Evolutionary conservation across 108 stramenopile species (phyloP).

Genomic region (Seminavis robusta): DNA sequence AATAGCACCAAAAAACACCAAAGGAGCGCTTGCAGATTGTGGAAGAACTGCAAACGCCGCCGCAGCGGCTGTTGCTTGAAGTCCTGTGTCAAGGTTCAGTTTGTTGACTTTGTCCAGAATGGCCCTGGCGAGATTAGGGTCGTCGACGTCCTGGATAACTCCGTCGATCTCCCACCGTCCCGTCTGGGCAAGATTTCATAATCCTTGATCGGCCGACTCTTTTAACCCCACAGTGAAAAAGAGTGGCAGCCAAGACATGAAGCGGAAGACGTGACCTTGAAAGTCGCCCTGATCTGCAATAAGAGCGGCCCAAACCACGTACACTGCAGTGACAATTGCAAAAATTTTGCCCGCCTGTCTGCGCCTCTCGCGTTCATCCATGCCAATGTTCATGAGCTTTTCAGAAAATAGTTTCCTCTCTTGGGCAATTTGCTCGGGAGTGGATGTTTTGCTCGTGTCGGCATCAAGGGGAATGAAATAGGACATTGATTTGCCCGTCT

Average conservation of each 20-base stretch:
- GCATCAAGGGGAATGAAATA: slow-evolving; percentile 10
- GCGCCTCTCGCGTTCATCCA: slow-evolving; percentile 37
- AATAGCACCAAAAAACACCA: neutral
- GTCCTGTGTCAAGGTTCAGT: slow-evolving; percentile 31
- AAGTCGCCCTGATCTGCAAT: slow-evolving; percentile 24
- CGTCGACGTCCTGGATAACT: slow-evolving; percentile 21
- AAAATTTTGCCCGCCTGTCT: slow-evolving; percentile 3
- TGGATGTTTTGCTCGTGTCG: neutral
- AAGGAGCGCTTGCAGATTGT: slow-evolving; percentile 1
- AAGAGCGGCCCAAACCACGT: slow-evolving; percentile 24
- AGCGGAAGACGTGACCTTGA: slow-evolving; percentile 23
- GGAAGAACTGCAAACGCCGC: slow-evolving; percentile 24
- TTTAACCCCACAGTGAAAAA: slow-evolving; percentile 23
- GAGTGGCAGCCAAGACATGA: slow-evolving; percentile 22
- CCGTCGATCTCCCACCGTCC: slow-evolving; percentile 39
- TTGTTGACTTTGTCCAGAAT: slow-evolving; percentile 38
- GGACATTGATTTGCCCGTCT: slow-evolving; percentile 19
- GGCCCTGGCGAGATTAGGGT: slow-evolving; percentile 17
- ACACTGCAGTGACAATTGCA: slow-evolving; percentile 9
- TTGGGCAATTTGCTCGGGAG: slow-evolving; percentile 3
- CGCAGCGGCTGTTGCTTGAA: slow-evolving; percentile 5
- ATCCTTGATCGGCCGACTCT: slow-evolving; percentile 11
- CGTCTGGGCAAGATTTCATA: slow-evolving; percentile 45
- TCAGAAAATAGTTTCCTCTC: slow-evolving; percentile 5
- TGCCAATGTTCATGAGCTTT: slow-evolving; percentile 26